Conservation (phyloP, 2,329 filamentous ascomycete genomes). For the Dactylellina cionopaga region DNA sequence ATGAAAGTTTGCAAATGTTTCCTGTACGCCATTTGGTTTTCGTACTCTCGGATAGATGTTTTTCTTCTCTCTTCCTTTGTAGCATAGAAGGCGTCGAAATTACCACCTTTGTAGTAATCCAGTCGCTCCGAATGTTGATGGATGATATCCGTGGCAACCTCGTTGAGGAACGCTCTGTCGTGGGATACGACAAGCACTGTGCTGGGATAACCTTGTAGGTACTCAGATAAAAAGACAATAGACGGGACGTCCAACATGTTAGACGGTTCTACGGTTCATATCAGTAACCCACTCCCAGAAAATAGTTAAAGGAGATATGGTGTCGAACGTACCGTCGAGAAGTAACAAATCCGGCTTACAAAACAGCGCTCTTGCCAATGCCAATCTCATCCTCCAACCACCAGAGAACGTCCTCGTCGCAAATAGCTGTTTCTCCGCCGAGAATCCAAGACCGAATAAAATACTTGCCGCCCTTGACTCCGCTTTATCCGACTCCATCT, state of each 20-base stretch:
- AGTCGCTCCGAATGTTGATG: constrained; percentile 97
- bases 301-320: not conserved
- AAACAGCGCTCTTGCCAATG: constrained; percentile 92
- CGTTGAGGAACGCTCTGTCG: constrained; percentile 98
- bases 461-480: constrained; percentile 96
- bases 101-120: constrained; percentile 98
- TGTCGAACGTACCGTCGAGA: constrained; percentile 74
- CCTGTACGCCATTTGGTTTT: constrained; percentile 94
- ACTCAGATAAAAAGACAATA: constrained; percentile 96
- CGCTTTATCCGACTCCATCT: constrained; percentile 99
- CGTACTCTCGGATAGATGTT: constrained; percentile 95
- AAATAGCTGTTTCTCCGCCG: constrained; percentile 86
- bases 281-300: constrained; percentile 12
- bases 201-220: constrained; percentile 91
- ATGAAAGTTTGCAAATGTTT: constrained; percentile 97
- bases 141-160: constrained; percentile 98
- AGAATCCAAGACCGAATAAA: constrained; percentile 95
- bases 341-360: constrained; percentile 95
- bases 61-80: constrained; percentile 97
- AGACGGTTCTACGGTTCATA: constrained; percentile 76
- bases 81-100: constrained; percentile 97
- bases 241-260: constrained; percentile 99
- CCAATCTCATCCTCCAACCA: constrained; percentile 99
- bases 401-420: constrained; percentile 98
- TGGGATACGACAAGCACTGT: constrained; percentile 96